Base-by-base conservation (phyloP, 495 filamentous ascomycete genomes). In the Penicillium coffeae region DNA sequence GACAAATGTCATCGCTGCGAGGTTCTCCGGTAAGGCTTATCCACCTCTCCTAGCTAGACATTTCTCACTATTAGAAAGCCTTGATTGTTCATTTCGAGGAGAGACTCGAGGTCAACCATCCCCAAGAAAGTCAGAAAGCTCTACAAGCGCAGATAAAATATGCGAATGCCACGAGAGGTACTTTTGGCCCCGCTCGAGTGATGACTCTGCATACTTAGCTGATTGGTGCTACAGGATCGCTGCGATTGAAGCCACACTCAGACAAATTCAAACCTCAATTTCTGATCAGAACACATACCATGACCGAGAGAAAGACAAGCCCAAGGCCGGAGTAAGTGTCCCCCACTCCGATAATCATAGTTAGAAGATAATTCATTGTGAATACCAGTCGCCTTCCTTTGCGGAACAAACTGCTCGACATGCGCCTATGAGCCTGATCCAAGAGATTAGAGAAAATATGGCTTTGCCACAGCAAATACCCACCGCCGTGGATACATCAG, bases 381-480 rank as follows among this genome's bases (percentile, higher is more conserved):
- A 30, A 10, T 10, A 5, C 4, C 25, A 30, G 25, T 30, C 41
- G 1, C 42, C 36, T 8, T 41, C 46, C 1, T 39, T 20, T 14
- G 42, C 37, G 13, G 54, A 57, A 9, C 21, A 34, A 40, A 57
- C 54, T 10, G 42, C 54, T 3, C 50, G 54, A n/a, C 37, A 57
- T 47, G 54, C 54, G 8, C 54, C 54, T 1, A 52, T 57, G 54
- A 57, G 46, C 22, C 54, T 53, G 5, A 57, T 53, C 14, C 49
- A 57, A 47, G 50, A 57, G 22, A 48, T 53, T 8, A 38, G 50
- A 42, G 50, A 52, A 3, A 57, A 52, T 20, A 57, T 53, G 2
- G 42, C 46, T 14, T 30, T 48, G 12, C 44, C 44, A 1, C 18
- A 22, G 21, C 37, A 57, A 19, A 42, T 42, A 30, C 38, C 25